Base-by-base conservation (phyloP, 345 rosid species). In the Orychophragmus violaceus region DNA sequence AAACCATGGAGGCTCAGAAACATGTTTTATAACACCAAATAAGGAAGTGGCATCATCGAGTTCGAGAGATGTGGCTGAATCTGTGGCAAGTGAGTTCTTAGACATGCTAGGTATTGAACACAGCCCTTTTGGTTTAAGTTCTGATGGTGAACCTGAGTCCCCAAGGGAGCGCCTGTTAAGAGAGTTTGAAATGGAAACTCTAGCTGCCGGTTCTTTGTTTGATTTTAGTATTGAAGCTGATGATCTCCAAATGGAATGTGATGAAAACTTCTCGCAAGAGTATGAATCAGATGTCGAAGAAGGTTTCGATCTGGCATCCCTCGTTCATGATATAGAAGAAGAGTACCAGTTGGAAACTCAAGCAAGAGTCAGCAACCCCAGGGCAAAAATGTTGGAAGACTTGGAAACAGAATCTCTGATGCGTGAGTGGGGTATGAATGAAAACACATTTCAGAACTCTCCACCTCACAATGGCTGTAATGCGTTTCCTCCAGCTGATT, bases 381-480 rank as follows among this genome's bases (percentile, higher is more conserved):
- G 80, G 72, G 94, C 90, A 48, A 82, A 84, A 53, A 59, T 79
- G 59, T 77, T 93, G 82, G 98, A 87, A 74, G 91, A 74, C 74
- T 57, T 89, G 62, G 98, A 93, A 77, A 81, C 93, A 1, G 97
- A 85, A 76, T 82, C 91, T 67, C 80, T 93, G 69, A 87, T 93
- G 98, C 90, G 75, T 49, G 83, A 87, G 62, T 93, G 96, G 97
- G 97, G 98, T 35, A 72, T 93, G 84, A 78, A 87, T 62, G 96
- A 87, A 55, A 76, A 79, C 58, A 80, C 85, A 48, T 93, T 93
- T 70, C 86, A 85, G 66, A 57, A 72, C 76, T 93, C 89, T 76
- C 92, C 95, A 9, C 80, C 80, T 56, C 74, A 80, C 69, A 72
- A 62, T 62, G 75, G 76, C 59, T 64, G 21, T 59, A 73, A 64